phyloP scores from a whole-genome alignment of 306 rosid species.

The Dryas alaskensis region DNA sequence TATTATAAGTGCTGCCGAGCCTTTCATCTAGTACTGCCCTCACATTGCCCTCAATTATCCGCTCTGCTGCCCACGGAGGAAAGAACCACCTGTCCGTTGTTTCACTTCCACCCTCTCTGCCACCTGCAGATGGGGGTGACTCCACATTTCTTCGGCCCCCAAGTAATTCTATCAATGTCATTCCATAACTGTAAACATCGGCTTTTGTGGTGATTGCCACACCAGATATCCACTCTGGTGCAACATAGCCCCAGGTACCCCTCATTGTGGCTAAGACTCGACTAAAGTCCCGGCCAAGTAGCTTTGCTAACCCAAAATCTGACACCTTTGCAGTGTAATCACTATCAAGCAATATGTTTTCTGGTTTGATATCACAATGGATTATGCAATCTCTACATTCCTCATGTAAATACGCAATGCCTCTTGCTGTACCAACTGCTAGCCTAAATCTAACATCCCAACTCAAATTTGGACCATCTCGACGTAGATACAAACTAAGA shows the following conservation, averaged over 20 bases:
- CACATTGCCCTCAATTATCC: constrained; percentile 55
- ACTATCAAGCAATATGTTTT: constrained; percentile 63
- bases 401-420: constrained; percentile 79
- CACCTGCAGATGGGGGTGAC: constrained; percentile 38
- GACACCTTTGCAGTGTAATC: constrained; percentile 69
- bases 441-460: constrained; percentile 71
- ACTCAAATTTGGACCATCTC: constrained; percentile 61
- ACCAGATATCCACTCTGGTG: constrained; percentile 91
- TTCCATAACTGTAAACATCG: constrained; percentile 85
- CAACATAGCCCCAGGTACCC: constrained; percentile 87
- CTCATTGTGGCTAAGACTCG: constrained; percentile 78
- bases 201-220: constrained; percentile 76
- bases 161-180: constrained; percentile 71
- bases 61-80: constrained; percentile 84
- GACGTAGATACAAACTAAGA: constrained; percentile 60
- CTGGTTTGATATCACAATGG: constrained; percentile 90
- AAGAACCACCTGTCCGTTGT: constrained; percentile 68
- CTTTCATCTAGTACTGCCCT: constrained; percentile 53
- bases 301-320: constrained; percentile 81
- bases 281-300: constrained; percentile 68
- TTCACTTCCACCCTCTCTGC: constrained; percentile 28
- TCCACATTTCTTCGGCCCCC: constrained; percentile 77
- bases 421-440: constrained; percentile 76
- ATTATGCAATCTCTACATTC: constrained; percentile 73
- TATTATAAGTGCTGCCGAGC: constrained; percentile 46